A percentile compares a stretch with the other conserved stretches of the same genome.
Conservation (phyloP, 208 protist genomes). For the Trypanosomatidae sp. region DNA sequence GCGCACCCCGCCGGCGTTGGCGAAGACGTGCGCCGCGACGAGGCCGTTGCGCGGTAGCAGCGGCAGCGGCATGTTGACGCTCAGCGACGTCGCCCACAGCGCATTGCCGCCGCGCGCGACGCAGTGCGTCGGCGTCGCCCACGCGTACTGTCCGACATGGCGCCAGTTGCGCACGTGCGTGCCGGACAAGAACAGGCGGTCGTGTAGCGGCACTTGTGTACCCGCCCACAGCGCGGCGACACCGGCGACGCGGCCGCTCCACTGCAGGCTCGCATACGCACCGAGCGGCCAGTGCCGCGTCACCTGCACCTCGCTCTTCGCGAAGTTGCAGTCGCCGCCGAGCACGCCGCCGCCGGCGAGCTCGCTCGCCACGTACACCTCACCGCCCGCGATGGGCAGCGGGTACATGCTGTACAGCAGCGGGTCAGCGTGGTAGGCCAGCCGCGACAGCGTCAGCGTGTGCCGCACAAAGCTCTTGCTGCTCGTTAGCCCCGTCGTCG, state of each 20-base stretch:
- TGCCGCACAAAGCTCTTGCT: slow-evolving; percentile 65
- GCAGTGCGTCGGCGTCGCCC: slow-evolving; percentile 17
- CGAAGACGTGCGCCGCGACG: slow-evolving; percentile 73
- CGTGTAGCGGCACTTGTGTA: slow-evolving; percentile 55
- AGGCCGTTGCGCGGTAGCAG: slow-evolving; percentile 74
- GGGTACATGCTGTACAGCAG: slow-evolving; percentile 76
- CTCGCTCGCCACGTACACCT: slow-evolving; percentile 38
- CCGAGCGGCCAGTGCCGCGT: slow-evolving; percentile 57
- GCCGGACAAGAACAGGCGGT: slow-evolving; percentile 70
- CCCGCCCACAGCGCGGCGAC: slow-evolving; percentile 43
- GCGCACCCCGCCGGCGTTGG: slow-evolving; percentile 57
- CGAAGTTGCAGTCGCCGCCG: slow-evolving; percentile 42
- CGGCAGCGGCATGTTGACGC: slow-evolving; percentile 71
- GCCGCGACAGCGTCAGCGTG: slow-evolving; percentile 23
- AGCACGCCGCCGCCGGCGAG: slow-evolving; percentile 37
- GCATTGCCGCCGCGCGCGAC: slow-evolving; percentile 73
- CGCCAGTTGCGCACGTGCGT: slow-evolving; percentile 71
- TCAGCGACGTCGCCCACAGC: slow-evolving; percentile 68
- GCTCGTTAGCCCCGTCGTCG: too few species aligned
- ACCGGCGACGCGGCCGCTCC: slow-evolving; percentile 42
- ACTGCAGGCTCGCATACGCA: slow-evolving; percentile 59
- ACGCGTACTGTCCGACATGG: slow-evolving; percentile 60
- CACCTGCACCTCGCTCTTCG: slow-evolving; percentile 57
- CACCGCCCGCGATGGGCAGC: slow-evolving; percentile 49
- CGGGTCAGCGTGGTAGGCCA: slow-evolving; percentile 55